Evolutionary conservation across 331 rosid species (phyloP).

Genomic region (Malus hybrid): DNA sequence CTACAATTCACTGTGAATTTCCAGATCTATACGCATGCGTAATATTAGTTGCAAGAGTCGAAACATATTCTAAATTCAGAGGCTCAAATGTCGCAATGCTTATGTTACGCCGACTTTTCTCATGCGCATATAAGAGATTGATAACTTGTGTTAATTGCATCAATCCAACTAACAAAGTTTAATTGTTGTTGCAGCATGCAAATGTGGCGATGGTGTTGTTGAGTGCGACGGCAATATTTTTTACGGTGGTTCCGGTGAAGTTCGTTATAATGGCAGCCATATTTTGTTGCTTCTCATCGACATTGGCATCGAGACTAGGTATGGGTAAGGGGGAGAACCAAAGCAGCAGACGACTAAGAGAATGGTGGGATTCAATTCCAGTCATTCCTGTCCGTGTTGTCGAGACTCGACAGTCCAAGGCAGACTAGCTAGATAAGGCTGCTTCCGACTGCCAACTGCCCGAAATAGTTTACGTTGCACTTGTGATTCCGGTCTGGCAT

Average conservation of each 20-base stretch:
- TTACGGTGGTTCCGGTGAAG: constrained; percentile 61
- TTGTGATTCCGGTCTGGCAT: not conserved
- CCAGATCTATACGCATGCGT: not conserved
- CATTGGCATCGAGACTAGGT: constrained; percentile 31
- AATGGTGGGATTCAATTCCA: constrained; percentile 98
- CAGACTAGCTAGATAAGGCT: not conserved
- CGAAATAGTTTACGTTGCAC: not conserved
- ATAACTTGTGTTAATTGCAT: too few species aligned
- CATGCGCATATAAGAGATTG: not conserved
- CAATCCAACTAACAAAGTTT: not conserved
- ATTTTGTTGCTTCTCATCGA: constrained; percentile 37
- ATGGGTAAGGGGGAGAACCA: constrained; percentile 22
- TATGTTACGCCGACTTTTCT: not conserved
- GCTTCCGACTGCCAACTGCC: not conserved
- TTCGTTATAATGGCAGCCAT: constrained; percentile 46
- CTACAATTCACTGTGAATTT: not conserved
- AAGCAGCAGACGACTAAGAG: constrained; percentile 60
- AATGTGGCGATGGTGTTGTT: constrained; percentile 46
- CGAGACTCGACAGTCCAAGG: constrained; percentile 1
- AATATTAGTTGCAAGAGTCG: not conserved
- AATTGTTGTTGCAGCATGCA: constrained; percentile 56
- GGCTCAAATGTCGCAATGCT: not conserved
- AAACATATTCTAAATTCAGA: not conserved
- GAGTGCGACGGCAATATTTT: constrained; percentile 42
- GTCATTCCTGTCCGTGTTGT: constrained; percentile 62